These are phyloP conservation scores for Cocos nucifera DNA, from an alignment of 176 grass and related monocot genomes.

Conservation along the genomic window DNA sequence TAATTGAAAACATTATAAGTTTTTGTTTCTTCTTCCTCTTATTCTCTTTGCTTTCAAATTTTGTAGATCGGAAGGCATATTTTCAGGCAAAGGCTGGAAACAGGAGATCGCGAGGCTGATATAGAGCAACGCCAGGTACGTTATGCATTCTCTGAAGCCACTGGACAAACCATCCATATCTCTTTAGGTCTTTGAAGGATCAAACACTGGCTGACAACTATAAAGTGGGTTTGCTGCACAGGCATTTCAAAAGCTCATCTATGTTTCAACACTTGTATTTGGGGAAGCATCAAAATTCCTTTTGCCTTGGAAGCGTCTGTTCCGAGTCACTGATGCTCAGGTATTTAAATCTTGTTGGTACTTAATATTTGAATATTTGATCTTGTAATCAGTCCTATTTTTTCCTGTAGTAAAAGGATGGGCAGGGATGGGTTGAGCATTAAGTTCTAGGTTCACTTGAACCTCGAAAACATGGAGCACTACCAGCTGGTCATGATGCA, in stretches of 20 bases:
- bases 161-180: background rate
- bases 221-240: conserved; percentile 27
- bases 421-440: no score
- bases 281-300: conserved; percentile 86
- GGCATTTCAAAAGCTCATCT: conserved; percentile 96
- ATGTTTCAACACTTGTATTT: conserved; percentile 98
- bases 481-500: no score
- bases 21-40: conserved; percentile 5
- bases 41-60: conserved; percentile 20
- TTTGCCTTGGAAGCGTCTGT: conserved; percentile 97
- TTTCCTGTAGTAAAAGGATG: no score
- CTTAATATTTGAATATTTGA: background rate
- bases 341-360: conserved; percentile 34
- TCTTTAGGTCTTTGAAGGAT: no score
- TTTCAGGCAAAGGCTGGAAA: conserved; percentile 80
- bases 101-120: conserved; percentile 64
- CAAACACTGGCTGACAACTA: no score
- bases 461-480: no score
- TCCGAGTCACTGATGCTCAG: conserved; percentile 94
- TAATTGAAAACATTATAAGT: no score
- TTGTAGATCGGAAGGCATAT: conserved; percentile 83
- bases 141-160: conserved; percentile 1
- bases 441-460: no score
- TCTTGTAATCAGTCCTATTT: no score
- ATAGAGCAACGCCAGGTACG: conserved; percentile 65